Evolutionary conservation across 306 rosid species (phyloP).

Genomic region (Arachis stenosperma): DNA sequence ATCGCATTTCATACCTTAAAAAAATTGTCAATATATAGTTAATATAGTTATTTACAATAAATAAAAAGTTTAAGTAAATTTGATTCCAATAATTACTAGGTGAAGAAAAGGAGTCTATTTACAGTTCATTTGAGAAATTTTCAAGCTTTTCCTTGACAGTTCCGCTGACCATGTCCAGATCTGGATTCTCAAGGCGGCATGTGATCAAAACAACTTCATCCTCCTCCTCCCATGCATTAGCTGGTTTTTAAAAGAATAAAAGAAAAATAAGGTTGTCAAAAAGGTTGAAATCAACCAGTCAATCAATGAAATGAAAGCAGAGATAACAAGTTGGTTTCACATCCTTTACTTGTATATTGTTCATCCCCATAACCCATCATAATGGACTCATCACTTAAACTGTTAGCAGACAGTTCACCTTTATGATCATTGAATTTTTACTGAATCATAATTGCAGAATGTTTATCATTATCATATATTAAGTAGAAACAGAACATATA

Average conservation of each 20-base stretch:
- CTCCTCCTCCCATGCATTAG: conserved; percentile 99
- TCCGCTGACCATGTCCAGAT: conserved; percentile 73
- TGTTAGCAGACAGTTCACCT: background rate
- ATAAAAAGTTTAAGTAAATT: conserved; percentile 12
- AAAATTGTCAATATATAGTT: conserved; percentile 29
- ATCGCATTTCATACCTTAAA: conserved; percentile 89
- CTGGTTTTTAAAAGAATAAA: conserved; percentile 36
- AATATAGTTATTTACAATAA: background rate
- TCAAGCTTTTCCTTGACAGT: conserved; percentile 73
- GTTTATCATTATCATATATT: background rate
- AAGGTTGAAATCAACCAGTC: conserved; percentile 35
- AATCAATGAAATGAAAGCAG: conserved; percentile 12
- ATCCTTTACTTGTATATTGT: conserved; percentile 3
- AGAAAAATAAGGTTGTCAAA: background rate
- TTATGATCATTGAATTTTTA: background rate
- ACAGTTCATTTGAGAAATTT: conserved; percentile 78
- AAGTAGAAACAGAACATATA: conserved; percentile 22
- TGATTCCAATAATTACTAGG: conserved; percentile 21
- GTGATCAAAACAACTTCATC: conserved; percentile 94
- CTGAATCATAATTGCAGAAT: conserved; percentile 27
- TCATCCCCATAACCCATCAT: background rate
- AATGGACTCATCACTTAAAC: conserved; percentile 14
- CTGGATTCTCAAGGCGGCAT: conserved; percentile 74
- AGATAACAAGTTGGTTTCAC: conserved; percentile 18
- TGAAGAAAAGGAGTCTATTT: conserved; percentile 36